Percentiles rank a stretch among this genome's conserved stretches.
These are phyloP conservation scores for Gracilaria domingensis DNA, from an alignment of 23 red algal genomes.

Conservation along the genomic window DNA sequence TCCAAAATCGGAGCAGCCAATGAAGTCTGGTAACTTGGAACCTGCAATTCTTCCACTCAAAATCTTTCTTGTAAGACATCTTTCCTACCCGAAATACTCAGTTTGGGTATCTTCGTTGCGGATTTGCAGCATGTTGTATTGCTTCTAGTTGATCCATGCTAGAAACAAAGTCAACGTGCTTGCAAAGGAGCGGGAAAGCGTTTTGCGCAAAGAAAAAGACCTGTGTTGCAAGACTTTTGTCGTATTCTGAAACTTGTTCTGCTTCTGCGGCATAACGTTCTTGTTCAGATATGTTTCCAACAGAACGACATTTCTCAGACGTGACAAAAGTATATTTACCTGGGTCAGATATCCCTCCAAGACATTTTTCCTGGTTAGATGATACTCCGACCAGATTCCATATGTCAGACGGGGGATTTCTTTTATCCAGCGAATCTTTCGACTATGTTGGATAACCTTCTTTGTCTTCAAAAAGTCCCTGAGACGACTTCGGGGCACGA, in stretches of 20 bases:
- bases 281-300: too few species aligned
- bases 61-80: neutral
- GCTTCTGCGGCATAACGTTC: neutral
- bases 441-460: too few species aligned
- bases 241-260: neutral
- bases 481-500: too few species aligned
- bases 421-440: too few species aligned
- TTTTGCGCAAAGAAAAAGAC: constrained; percentile 32
- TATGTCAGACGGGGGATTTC: too few species aligned
- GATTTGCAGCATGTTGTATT: neutral
- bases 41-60: neutral
- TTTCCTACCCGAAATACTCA: neutral
- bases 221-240: neutral
- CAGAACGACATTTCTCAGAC: too few species aligned
- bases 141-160: neutral
- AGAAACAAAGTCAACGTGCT: neutral
- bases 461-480: too few species aligned
- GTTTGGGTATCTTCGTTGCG: neutral
- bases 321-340: too few species aligned
- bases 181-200: neutral
- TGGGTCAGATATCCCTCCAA: too few species aligned
- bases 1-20: neutral
- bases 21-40: neutral
- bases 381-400: too few species aligned
- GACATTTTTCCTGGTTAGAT: too few species aligned